Conservation (phyloP, 2,329 filamentous ascomycete species). For the Talaromyces sp. region DNA sequence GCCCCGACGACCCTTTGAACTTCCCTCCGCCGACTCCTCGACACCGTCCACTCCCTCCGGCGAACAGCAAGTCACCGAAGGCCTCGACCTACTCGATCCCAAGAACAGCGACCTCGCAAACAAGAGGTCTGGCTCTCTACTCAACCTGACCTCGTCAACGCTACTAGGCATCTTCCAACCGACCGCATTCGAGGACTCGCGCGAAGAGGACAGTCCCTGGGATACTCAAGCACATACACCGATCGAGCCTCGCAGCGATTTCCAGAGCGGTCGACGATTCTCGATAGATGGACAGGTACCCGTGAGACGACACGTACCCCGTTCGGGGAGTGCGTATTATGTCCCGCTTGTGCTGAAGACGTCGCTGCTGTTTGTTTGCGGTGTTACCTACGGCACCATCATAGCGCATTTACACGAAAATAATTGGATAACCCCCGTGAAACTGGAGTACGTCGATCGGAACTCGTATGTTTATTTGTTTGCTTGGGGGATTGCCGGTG, state of each 20-base stretch:
- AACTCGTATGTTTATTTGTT: slow-evolving; percentile 64
- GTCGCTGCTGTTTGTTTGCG: slow-evolving; percentile 69
- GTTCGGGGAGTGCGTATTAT: slow-evolving; percentile 40
- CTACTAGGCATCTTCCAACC: slow-evolving; percentile 87
- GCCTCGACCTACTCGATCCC: slow-evolving; percentile 32
- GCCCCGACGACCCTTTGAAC: slow-evolving; percentile 67
- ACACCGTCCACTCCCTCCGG: slow-evolving; percentile 38
- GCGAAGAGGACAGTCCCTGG: slow-evolving; percentile 68
- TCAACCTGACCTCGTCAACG: slow-evolving; percentile 85
- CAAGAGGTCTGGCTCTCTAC: slow-evolving; percentile 70
- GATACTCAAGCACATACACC: slow-evolving; percentile 64
- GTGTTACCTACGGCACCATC: slow-evolving; percentile 76
- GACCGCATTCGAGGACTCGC: slow-evolving; percentile 54
- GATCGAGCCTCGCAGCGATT: slow-evolving; percentile 10
- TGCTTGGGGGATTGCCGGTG: slow-evolving; percentile 78
- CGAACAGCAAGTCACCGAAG: slow-evolving; percentile 31
- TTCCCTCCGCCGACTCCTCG: slow-evolving; percentile 47
- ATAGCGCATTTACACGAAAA: slow-evolving; percentile 75
- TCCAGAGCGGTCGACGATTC: slow-evolving; percentile 27
- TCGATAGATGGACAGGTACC: neutral
- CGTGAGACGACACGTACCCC: slow-evolving; percentile 31
- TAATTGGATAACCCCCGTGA: slow-evolving; percentile 59
- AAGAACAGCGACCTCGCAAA: slow-evolving; percentile 39
- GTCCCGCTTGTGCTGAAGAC: slow-evolving; percentile 58
- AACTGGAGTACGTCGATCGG: slow-evolving; percentile 55